Evolutionary conservation across 495 filamentous ascomycete genomes (phyloP), one percentile per base, ranked within the genome.

Genomic region (Penicillium pulvis): DNA sequence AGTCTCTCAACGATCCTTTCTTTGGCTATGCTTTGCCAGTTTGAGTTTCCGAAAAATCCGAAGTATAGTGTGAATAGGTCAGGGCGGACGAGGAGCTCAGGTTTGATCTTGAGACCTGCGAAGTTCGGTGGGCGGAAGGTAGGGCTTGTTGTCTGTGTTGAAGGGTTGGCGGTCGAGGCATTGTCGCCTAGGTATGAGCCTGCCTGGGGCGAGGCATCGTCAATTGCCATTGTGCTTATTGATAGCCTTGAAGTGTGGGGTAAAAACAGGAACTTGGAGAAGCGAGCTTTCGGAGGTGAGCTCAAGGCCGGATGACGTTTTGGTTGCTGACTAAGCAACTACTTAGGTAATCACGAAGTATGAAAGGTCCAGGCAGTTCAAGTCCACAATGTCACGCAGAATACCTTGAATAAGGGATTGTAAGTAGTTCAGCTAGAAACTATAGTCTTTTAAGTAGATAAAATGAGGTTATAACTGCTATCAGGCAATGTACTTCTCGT

Each of bases 61-160:
- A 69, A 59, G 49, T 65, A 69, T 5, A 75, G 56, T 7, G 66
- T 67, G 48, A 75, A 61, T 0, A 53, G 56, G 31, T 73, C 70
- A 0, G 71, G 72, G 16, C 26, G 47, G 9, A 57, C 56, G 19
- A 70, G 26, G 19, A 59, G 26, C 24, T 71, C 69, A 3, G 55
- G 59, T 10, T 60, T 62, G 44, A 70, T 49, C 26, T 28, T 30
- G 2, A 49, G 24, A 30, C 46, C 46, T 8, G 24, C 4, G 10
- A 49, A 16, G 11, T 57, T 28, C 44, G 65, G 35, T 31, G 48
- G 51, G 45, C 57, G 9, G 53, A 52, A 9, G 61, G 51, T 41
- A 41, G 39, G 19, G 63, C 26, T 30, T 39, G 26, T 2, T 52
- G 6, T 7, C 6, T 7, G 11, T 30, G 8, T 53, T 11, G 50